Evolutionary conservation across 805 yeast genomes (phyloP).

Genomic region (Zygosaccharomyces gambellarensis): DNA sequence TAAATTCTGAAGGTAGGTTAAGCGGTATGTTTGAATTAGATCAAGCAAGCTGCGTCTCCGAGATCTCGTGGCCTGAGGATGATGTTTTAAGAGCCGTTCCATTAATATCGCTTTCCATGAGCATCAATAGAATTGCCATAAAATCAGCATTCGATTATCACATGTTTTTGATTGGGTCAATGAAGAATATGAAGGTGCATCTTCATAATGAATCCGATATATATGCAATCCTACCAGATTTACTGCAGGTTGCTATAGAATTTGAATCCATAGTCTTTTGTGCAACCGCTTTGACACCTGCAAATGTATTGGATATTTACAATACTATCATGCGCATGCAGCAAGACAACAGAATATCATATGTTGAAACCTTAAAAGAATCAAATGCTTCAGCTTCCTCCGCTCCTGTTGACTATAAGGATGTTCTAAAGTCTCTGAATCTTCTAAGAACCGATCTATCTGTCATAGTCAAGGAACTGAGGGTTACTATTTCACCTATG

Average conservation of each 20-base stretch:
- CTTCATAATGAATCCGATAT: conserved; percentile 64
- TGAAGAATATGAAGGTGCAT: conserved; percentile 46
- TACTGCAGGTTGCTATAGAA: conserved; percentile 47
- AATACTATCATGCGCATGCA: conserved; percentile 65
- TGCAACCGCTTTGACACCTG: conserved; percentile 79
- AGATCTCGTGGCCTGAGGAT: conserved; percentile 63
- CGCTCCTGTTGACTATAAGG: conserved; percentile 26
- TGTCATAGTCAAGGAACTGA: conserved; percentile 51
- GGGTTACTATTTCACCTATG: conserved; percentile 74
- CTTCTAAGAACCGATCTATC: conserved; percentile 62
- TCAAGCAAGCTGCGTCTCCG: conserved; percentile 53
- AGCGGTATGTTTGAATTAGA: conserved; percentile 60
- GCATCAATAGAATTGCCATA: conserved; percentile 49
- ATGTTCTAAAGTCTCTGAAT: conserved; percentile 29
- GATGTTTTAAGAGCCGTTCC: conserved; percentile 52
- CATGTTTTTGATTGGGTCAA: conserved; percentile 62
- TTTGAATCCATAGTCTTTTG: conserved; percentile 55
- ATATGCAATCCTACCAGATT: conserved; percentile 48
- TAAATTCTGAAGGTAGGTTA: conserved; percentile 70
- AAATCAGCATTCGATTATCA: conserved; percentile 81
- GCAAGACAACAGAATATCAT: conserved; percentile 67
- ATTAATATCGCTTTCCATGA: conserved; percentile 55
- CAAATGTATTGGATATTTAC: conserved; percentile 73
- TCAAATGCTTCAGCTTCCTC: conserved; percentile 37
- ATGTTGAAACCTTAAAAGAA: conserved; percentile 68